Conservation (phyloP, 176 grass and related monocot species). For the Aegilops bicornis region DNA sequence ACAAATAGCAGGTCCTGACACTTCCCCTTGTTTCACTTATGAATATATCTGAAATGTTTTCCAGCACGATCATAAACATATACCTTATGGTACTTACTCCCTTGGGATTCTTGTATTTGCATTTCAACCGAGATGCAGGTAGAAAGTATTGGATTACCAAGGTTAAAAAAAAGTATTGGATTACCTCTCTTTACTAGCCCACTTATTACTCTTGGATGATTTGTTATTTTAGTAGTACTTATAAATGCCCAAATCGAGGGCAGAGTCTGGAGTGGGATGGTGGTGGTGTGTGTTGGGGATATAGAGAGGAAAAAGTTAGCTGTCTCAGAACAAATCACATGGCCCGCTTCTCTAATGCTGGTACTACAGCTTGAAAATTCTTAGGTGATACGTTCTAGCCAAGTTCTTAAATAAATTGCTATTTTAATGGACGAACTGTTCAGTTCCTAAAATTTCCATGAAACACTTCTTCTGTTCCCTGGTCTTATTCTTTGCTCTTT, state of each 20-base stretch:
- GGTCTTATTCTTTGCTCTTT: background rate
- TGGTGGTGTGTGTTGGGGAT: background rate
- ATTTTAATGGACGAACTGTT: background rate
- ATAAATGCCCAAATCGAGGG: background rate
- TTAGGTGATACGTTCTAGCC: background rate
- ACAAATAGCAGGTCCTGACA: background rate
- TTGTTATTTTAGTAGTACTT: background rate
- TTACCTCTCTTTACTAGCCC: background rate
- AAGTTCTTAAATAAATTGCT: background rate
- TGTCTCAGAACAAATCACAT: slow-evolving; percentile 13
- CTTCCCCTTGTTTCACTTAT: background rate
- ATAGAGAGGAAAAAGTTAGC: background rate
- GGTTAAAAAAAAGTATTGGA: background rate
- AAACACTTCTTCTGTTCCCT: background rate
- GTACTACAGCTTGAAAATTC: background rate
- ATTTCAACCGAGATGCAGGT: background rate
- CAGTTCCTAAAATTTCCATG: background rate
- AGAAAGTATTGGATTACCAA: background rate
- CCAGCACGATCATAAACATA: background rate
- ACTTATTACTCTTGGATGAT: background rate
- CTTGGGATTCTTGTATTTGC: background rate
- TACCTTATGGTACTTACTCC: background rate
- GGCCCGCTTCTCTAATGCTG: background rate
- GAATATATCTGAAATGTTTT: slow-evolving; percentile 4
- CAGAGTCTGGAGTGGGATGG: background rate